Base-by-base conservation (phyloP, 768 basidiomycete species). In the Russula earlei region DNA sequence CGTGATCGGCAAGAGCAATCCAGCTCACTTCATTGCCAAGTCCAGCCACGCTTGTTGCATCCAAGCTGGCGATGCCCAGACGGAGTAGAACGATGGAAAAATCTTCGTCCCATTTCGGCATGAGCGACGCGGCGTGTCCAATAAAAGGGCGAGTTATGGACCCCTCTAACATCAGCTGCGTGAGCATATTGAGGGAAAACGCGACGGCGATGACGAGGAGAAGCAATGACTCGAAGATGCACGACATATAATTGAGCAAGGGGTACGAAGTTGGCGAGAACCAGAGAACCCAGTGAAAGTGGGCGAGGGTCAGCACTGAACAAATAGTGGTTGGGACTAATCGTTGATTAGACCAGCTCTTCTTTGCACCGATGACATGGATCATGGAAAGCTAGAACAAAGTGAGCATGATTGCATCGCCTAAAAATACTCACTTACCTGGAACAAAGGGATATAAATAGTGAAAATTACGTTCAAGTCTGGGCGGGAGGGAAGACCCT, bases 401-500 rank as follows among this genome's bases (percentile, higher is more conserved):
- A 24, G 51, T 41, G 15, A 54, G 47, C 50, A 38, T 10, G 40
- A 11, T 36, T 27, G 17, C 37, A 37, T 47, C 25, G 25, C 11
- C 22, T 24, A 53, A 12, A 9, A 3, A 15, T 40, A 47, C n/a
- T 38, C 43, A 48, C 72, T 49, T 52, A 83, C 83, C 74, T 89
- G 87, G 17, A 90, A 68, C 22, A 90, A 74, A 4, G 88, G 88
- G 25, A 89, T 75, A 6, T 82, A 68, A 52, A 90, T 80, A 8
- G 83, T 85, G 55, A 89, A 73, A n/a, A 87, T 71, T 24, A 81
- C 80, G 63, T 90, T 85, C 47, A 79, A 77, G 62, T 87, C 85
- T 5, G 87, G 88, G 42, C 87, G 73, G 9, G 84, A 77, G 0
- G 80, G 81, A 4, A 73, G 64, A 2, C 71, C 75, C 3, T 70